Conservation (phyloP, 352 stramenopile genomes). For the Saprolegnia diclina region DNA sequence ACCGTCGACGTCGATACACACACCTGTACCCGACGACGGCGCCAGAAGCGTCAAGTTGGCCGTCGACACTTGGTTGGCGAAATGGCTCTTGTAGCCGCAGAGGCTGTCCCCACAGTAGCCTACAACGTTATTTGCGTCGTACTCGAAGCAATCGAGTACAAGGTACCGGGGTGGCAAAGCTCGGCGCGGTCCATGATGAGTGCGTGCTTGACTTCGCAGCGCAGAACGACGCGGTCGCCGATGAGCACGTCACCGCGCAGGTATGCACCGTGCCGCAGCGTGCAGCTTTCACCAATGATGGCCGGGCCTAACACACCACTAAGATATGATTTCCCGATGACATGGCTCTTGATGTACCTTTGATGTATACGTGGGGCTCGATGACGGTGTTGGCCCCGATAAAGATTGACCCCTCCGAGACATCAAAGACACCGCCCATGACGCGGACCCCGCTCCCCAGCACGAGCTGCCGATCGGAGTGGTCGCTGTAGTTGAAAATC, state of each 20-base stretch:
- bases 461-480: slow-evolving; percentile 34
- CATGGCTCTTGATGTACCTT: slow-evolving; percentile 30
- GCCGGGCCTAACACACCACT: slow-evolving; percentile 31
- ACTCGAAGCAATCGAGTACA: neutral
- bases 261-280: slow-evolving; percentile 57
- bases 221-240: slow-evolving; percentile 51
- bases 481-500: slow-evolving; percentile 19
- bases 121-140: neutral
- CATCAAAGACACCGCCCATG: slow-evolving; percentile 58
- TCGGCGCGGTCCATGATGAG: slow-evolving; percentile 67
- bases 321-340: neutral
- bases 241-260: slow-evolving; percentile 64
- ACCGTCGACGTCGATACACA: slow-evolving; percentile 33
- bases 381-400: slow-evolving; percentile 55
- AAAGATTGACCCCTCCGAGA: slow-evolving; percentile 61
- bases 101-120: slow-evolving; percentile 72
- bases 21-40: slow-evolving; percentile 10
- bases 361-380: slow-evolving; percentile 65
- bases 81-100: slow-evolving; percentile 69
- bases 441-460: slow-evolving; percentile 40
- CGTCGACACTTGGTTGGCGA: slow-evolving; percentile 78
- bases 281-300: slow-evolving; percentile 60
- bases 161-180: slow-evolving; percentile 46
- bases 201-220: slow-evolving; percentile 65
- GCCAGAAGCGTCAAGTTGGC: slow-evolving; percentile 62